Percentiles rank a stretch among this genome's conserved stretches.
Evolutionary conservation across 179 eudicot genomes (phyloP).

Genomic region (Carnegiea gigantea): DNA sequence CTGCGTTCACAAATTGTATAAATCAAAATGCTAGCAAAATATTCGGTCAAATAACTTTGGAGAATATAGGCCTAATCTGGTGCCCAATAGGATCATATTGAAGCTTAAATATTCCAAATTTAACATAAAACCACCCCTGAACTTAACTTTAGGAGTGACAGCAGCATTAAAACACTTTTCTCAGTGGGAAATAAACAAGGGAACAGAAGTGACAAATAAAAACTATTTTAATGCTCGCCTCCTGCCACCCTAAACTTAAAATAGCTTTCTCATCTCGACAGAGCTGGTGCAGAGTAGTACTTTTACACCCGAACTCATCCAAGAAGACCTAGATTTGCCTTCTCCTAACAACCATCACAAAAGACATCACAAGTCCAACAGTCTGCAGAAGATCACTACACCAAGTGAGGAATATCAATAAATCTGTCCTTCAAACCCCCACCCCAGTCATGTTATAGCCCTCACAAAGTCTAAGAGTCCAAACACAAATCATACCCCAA

Average conservation of each 20-base stretch:
- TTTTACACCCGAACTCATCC: background rate
- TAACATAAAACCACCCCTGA: too few relatives aligned
- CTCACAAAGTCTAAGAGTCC: too few relatives aligned
- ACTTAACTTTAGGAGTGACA: too few relatives aligned
- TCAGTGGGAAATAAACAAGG: too few relatives aligned
- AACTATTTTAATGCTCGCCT: too few relatives aligned
- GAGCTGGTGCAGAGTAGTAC: background rate
- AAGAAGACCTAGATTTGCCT: background rate
- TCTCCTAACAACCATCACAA: background rate
- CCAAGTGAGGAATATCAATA: background rate
- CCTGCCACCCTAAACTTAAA: background rate
- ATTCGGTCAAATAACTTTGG: background rate
- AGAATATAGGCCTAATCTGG: background rate
- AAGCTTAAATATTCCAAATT: too few relatives aligned
- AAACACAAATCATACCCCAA: too few relatives aligned
- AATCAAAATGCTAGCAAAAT: background rate
- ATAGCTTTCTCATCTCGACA: background rate
- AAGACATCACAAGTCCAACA: slow-evolving; percentile 1
- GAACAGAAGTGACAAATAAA: too few relatives aligned
- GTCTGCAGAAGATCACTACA: background rate
- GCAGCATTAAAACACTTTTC: too few relatives aligned
- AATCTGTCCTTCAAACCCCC: background rate
- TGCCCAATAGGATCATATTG: too few relatives aligned
- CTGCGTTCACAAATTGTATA: slow-evolving; percentile 37
- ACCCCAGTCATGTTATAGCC: too few relatives aligned